Base-by-base conservation (phyloP, 106 monocot species). In the Dendrobium catenatum region DNA sequence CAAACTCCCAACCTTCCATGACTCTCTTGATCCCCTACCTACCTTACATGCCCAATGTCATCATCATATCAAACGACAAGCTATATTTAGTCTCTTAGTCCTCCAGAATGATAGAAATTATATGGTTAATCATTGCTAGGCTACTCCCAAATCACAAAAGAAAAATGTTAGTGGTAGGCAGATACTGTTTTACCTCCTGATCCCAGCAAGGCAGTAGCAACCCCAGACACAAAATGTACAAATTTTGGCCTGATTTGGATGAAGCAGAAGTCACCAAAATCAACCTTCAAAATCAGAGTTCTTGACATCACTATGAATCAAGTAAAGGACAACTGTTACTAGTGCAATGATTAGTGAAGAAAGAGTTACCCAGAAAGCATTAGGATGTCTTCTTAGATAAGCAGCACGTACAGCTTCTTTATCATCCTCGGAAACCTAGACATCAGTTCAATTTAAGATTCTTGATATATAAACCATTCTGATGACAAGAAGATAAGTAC, bases 191-290 rank as follows among this genome's bases (percentile, higher is more conserved):
- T 92, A 94, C 94, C 94, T 94, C 91, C 94, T 82, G 92, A 98
- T 86, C 94, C 89, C 72, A 94, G 83, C 29, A 89, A 68, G 77
- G 97, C 94, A 19, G 97, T 98, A 76, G 97, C 97, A 81, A 94
- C 91, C 55, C 97, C 94, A 81, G 97, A 92, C 37, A 98, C 91
- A 82, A 89, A 98, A 56, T 79, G 87, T 76, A 94, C 85, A 82
- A 81, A 82, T 81, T 87, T 94, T 54, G 94, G 94, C 67, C 93
- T 89, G 81, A 98, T 93, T 31, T 86, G 80, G 54, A 98, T 47
- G 81, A 94, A 98, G 58, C 67, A 33, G 78, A 98, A 94, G 80
- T 98, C 97, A 79, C 97, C 97, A 87, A 93, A 94, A 82, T 94
- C 94, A 84, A 94, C 97, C 96, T 96, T 80, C 15, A 15, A 78